Evolutionary conservation across 192 early-diverging fungal species (phyloP), one percentile per base, ranked within the genome.

Genomic region (Coemansia brasiliensis): DNA sequence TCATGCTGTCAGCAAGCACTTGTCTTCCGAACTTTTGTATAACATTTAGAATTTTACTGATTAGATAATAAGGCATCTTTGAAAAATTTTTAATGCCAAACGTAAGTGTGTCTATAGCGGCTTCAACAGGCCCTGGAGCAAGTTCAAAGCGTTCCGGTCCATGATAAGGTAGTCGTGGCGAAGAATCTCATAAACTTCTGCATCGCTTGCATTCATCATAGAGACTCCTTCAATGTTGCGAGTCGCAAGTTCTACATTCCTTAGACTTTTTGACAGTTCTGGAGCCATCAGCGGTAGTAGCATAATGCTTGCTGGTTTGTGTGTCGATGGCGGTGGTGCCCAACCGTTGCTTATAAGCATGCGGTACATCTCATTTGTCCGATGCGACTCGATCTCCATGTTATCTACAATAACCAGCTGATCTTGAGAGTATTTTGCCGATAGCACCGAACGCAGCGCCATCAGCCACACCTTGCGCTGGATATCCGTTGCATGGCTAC

Each of bases 401-500:
- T 85, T 74, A 55, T 97, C 91, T 0, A 96, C 92, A 56, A 98
- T 73, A 2, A 89, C 62, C 16, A 98, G 68, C 70, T 97, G 92
- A 69, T 94, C 84, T 81, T 95, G 94, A 17, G 82, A 77, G 69
- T 86, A 95, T 73, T 98, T 98, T 40, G 90, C 82, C 17, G 91
- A 88, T 4, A 98, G 81, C 3, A 91, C 94, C 20, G 86, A 77
- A 13, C 93, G 86, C 41, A 97, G 80, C 35, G 87, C 94, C 60
- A 86, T 71, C 39, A 89, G 80, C 82, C 94, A 94, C 12, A 96
- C 89, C 72, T 97, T 93, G 52, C 85, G 78, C 42, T 87, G 92
- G 27, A 98, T 73, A 46, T 94, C 87, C 3, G 85, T 93, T 22
- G 84, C 81, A 49, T 90, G 89, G 65, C 87, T 83, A 53, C 92